Evolutionary conservation across 768 basidiomycete genomes (phyloP), one percentile per base, ranked within the genome.

Genomic region (Amanita molliuscula): DNA sequence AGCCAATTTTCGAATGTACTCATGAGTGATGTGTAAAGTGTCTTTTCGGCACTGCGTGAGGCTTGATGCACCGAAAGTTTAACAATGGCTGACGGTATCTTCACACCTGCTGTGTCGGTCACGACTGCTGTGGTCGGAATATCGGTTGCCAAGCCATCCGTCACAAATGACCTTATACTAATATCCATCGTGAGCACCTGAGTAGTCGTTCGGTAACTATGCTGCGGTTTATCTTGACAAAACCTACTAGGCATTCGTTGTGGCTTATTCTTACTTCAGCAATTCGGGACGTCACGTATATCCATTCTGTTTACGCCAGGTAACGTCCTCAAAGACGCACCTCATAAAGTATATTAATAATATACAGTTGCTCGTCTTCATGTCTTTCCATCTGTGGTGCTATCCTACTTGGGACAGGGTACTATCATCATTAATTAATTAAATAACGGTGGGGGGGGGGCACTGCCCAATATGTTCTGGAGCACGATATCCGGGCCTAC

Each of bases 381-480:
- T 82, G 79, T 77, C 0, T 84, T 81, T 57, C 82, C 82, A 0
- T 72, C 73, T 16, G 64, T 87, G 31, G 54, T 81, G 1, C 67
- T 87, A 0, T 76, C 79, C 3, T 87, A 87, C 58, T 74, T 87
- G 15, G 84, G 84, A 1, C 84, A 87, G 62, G 84, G 84, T 7
- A 77, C 84, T 15, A 68, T 73, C 2, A 64, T 87, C 34, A 76
- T n/a, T n/a, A n/a, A n/a, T n/a, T n/a, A n/a, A n/a, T n/a, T 84
- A 52, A 47, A 54, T 1, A 70, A 79, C 50, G 76, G 77, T 3
- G 71, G 71, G 21, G n/a, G n/a, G n/a, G 54, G 40, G 0, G 73
- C 81, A 15, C 55, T 85, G 3, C 11, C 56, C 0, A 80, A 81
- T 55, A 62, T 83, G 2, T 85, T 87, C 60, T 85, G 82, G 65